Evolutionary conservation across 2,329 filamentous ascomycete genomes (phyloP), one percentile per base, ranked within the genome.

Genomic region (Aspergillus sp.): DNA sequence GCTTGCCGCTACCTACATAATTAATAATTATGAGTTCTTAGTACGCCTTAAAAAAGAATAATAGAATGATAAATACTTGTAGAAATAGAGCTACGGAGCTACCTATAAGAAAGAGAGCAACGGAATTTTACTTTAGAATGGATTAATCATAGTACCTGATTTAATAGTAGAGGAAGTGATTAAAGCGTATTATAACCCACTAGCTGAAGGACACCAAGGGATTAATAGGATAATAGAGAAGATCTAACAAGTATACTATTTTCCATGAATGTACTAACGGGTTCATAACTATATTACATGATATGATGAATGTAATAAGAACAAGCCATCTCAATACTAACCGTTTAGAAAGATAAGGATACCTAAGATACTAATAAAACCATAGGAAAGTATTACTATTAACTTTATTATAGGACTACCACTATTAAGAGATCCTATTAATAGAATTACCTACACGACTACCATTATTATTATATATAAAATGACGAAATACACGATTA

Each of bases 181-280:
- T 53, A 41, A 53, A 23, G 19, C 19, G 23, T 53, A 53, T 53
- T 53, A 53, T 53, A 38, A 53, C 23, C 13, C 6, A 41, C 46
- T 13, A 48, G 25, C 13, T 7, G 13, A 48, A 25, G 45, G 45
- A 5, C 23, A 53, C 19, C 23, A 53, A 48, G 45, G 38, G 34
- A 38, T 47, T 48, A 34, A 56, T 30, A 46, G 30, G 30, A 54
- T 54, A 54, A 45, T 43, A 46, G 30, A 46, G 43, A 57, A 41
- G n/a, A 22, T 30, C 11, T 25, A 57, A 22, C 1, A 19, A 28
- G 19, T 11, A 7, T 57, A 57, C 17, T 57, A 28, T 3, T 57
- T 57, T 30, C 15, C 38, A 57, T 43, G 41, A 58, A 58, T 58
- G 51, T 23, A 58, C 45, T 13, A 58, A 52, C 9, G 34, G 45